These are phyloP conservation scores for Inga leiocalycina DNA, from an alignment of 306 rosid genomes.

Conservation along the genomic window DNA sequence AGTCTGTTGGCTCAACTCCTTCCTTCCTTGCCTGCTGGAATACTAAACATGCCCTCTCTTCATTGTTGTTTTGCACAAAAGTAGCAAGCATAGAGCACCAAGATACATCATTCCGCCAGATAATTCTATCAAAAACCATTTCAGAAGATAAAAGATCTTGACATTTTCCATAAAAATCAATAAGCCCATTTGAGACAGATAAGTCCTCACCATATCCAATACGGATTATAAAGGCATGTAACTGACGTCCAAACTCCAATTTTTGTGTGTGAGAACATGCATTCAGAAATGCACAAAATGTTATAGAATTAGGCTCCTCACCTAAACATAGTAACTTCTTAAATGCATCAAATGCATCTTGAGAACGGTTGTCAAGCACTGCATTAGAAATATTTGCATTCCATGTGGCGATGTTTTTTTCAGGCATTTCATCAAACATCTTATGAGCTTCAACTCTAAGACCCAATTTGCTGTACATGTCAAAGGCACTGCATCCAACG, in stretches of 20 bases:
- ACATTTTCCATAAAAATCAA: conserved; percentile 89
- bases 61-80: conserved; percentile 64
- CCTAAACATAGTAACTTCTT: conserved; percentile 55
- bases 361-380: conserved; percentile 55
- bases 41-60: conserved; percentile 75
- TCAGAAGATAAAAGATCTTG: conserved; percentile 53
- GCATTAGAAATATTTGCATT: conserved; percentile 86
- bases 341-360: conserved; percentile 49
- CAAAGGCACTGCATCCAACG: conserved; percentile 83
- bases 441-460: conserved; percentile 55
- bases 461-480: conserved; percentile 75
- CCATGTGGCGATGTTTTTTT: conserved; percentile 66
- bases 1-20: conserved; percentile 65
- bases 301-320: conserved; percentile 68
- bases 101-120: conserved; percentile 58
- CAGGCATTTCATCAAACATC: conserved; percentile 83
- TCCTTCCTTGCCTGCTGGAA: conserved; percentile 61
- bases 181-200: conserved; percentile 70
- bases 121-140: conserved; percentile 59
- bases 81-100: conserved; percentile 85
- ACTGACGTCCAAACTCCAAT: conserved; percentile 61
- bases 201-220: conserved; percentile 55
- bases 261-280: conserved; percentile 62
- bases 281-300: conserved; percentile 78
- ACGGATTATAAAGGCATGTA: conserved; percentile 64